Percentiles rank a stretch among this genome's conserved stretches.
phyloP scores from a whole-genome alignment of 1,139 yeast species.

The Pichia sp. region DNA sequence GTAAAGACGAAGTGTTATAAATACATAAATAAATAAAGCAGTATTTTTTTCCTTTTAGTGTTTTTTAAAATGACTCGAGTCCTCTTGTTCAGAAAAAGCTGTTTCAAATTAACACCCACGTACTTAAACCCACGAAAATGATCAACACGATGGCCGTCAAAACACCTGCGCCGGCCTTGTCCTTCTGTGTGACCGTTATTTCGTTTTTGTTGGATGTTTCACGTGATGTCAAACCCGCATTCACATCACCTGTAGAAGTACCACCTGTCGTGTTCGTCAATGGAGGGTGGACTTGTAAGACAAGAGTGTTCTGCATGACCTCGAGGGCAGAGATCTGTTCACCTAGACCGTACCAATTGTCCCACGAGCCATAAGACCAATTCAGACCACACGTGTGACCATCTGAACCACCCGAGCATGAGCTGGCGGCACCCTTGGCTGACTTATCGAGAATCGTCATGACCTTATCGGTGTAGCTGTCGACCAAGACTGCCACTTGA shows the following conservation, averaged over 20 bases:
- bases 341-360: slow-evolving; percentile 52
- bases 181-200: slow-evolving; percentile 54
- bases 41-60: background rate
- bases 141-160: slow-evolving; percentile 73
- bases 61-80: no score
- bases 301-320: slow-evolving; percentile 42
- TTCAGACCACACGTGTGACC: slow-evolving; percentile 56
- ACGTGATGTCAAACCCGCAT: slow-evolving; percentile 42
- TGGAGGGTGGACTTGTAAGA: slow-evolving; percentile 49
- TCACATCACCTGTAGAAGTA: slow-evolving; percentile 39
- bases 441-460: slow-evolving; percentile 43
- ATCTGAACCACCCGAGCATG: slow-evolving; percentile 58
- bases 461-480: slow-evolving; percentile 44
- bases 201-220: slow-evolving; percentile 25
- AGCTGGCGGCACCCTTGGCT: slow-evolving; percentile 52
- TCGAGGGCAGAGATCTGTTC: slow-evolving; percentile 60
- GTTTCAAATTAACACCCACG: slow-evolving; percentile 63
- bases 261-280: slow-evolving; percentile 51
- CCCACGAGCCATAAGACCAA: slow-evolving; percentile 50
- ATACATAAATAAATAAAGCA: background rate
- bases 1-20: slow-evolving; percentile 8
- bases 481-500: slow-evolving; percentile 53
- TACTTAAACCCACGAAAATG: slow-evolving; percentile 57
- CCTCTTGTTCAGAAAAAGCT: background rate
- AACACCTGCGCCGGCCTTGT: slow-evolving; percentile 85